Conservation (phyloP, 768 basidiomycete species). For the Mycena rebaudengoi region DNA sequence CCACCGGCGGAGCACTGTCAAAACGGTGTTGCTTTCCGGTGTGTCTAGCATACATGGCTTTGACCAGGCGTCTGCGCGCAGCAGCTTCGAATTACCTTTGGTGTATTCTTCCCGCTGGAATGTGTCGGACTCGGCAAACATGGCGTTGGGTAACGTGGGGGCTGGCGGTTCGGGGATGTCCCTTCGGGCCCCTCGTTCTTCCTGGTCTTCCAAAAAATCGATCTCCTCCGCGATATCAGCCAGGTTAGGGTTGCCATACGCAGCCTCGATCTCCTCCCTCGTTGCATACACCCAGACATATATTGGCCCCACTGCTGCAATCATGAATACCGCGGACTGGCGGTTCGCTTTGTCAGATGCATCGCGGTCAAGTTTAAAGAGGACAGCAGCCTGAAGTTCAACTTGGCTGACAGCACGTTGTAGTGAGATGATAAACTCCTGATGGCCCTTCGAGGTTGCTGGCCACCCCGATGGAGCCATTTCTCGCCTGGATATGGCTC, state of each 20-base stretch:
- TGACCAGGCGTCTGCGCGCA: no score
- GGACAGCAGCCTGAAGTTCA: neutral
- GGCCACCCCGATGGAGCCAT: slow-evolving; percentile 2
- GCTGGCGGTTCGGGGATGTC: neutral
- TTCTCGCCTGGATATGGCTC: neutral
- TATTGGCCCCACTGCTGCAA: neutral
- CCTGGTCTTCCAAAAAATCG: neutral
- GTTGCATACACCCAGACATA: neutral
- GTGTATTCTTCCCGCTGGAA: neutral
- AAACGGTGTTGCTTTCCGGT: neutral
- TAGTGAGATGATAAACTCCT: neutral
- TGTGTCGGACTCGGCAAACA: neutral
- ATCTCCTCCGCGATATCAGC: neutral
- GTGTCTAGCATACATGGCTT: neutral
- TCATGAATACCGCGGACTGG: neutral
- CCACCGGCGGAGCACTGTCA: neutral
- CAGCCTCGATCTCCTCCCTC: neutral
- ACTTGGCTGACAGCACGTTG: neutral
- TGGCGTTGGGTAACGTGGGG: neutral
- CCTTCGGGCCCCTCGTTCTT: neutral
- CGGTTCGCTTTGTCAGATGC: neutral
- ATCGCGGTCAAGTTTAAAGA: neutral
- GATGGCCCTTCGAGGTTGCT: neutral
- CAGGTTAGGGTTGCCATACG: neutral
- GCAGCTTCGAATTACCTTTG: neutral